Evolutionary conservation across 345 rosid species (phyloP).

Genomic region (Cardamine occulta): DNA sequence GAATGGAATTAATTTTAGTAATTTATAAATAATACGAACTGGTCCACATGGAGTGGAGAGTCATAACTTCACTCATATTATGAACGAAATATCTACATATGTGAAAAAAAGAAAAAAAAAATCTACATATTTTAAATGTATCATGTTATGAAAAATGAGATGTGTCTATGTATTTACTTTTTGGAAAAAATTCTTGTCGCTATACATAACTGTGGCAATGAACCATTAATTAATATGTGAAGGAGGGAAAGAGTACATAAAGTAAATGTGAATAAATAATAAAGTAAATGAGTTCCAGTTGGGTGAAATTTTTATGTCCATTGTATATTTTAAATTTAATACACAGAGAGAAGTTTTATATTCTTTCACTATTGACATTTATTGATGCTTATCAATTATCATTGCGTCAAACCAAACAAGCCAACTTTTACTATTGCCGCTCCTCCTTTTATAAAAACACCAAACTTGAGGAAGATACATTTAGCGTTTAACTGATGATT

Average conservation of each 20-base stretch:
- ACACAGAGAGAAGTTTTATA: neutral
- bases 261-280: slow-evolving; percentile 24
- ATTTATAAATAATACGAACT: neutral
- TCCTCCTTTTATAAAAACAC: neutral
- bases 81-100: slow-evolving; percentile 11
- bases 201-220: slow-evolving; percentile 20
- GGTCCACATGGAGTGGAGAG: slow-evolving; percentile 2
- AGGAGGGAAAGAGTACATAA: slow-evolving; percentile 8
- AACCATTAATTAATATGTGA: slow-evolving; percentile 8
- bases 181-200: slow-evolving; percentile 14
- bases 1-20: neutral
- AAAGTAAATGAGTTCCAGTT: slow-evolving; percentile 28
- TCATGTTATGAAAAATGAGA: slow-evolving; percentile 13
- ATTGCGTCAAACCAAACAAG: neutral
- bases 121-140: neutral
- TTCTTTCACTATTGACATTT: slow-evolving; percentile 17
- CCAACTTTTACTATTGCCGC: neutral
- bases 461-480: neutral
- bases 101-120: neutral
- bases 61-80: neutral
- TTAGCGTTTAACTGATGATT: neutral
- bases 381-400: slow-evolving; percentile 34
- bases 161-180: slow-evolving; percentile 11
- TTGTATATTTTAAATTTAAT: neutral
- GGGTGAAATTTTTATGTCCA: slow-evolving; percentile 35